Conservation (phyloP, 2,329 filamentous ascomycete species). For the Colletotrichum musicola region DNA sequence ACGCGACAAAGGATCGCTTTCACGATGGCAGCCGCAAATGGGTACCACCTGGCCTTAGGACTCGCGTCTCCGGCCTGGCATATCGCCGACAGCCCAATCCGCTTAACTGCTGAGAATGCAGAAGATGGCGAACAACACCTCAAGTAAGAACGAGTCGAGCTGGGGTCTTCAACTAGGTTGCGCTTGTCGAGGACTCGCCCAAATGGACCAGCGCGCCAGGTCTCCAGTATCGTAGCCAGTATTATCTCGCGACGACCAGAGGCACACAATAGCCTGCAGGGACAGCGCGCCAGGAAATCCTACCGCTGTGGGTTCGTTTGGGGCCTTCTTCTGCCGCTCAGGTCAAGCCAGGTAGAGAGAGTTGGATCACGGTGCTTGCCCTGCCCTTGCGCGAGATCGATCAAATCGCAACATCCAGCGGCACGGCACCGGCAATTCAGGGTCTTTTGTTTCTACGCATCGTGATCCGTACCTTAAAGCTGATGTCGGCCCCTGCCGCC, state of each 20-base stretch:
- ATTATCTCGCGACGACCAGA: background rate
- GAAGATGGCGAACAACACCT: no score
- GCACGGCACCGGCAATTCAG: slow-evolving; percentile 29
- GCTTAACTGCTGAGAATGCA: no score
- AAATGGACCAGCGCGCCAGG: no score
- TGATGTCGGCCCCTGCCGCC: slow-evolving; percentile 30
- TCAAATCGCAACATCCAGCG: background rate
- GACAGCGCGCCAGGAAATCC: slow-evolving; percentile 2
- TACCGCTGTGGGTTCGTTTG: background rate
- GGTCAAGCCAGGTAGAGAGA: slow-evolving; percentile 5
- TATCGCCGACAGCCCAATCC: no score
- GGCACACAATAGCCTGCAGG: background rate
- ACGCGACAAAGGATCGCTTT: no score
- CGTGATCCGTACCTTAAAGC: background rate
- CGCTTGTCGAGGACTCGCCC: no score
- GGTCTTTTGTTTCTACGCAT: slow-evolving; percentile 13
- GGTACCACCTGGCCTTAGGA: no score
- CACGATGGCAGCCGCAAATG: no score
- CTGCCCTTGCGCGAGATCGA: slow-evolving; percentile 20
- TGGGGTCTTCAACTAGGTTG: no score
- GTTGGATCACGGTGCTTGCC: slow-evolving; percentile 14
- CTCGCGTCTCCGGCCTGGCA: no score
- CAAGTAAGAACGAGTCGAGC: no score
- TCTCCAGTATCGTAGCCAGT: no score
- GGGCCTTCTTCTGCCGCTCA: background rate